Conservation (phyloP, 2,329 filamentous ascomycete genomes). For the Trichothecium sympodiale region DNA sequence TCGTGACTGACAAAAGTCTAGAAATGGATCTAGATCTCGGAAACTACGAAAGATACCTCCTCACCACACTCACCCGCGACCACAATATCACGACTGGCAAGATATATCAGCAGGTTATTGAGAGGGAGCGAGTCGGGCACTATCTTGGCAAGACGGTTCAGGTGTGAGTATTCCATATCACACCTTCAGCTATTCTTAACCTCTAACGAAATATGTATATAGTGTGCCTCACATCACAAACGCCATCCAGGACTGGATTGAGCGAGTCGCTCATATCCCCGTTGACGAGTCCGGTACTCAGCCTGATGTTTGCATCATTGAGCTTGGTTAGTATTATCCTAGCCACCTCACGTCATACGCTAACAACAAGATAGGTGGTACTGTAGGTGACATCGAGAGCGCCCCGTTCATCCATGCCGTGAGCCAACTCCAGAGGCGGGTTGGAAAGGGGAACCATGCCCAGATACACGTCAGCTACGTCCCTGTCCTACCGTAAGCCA, state of each 20-base stretch:
- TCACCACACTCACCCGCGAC: conserved; percentile 69
- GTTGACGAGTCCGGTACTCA: conserved; percentile 74
- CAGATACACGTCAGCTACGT: conserved; percentile 86
- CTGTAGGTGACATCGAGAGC: conserved; percentile 68
- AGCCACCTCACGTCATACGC: background rate
- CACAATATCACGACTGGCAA: conserved; percentile 98
- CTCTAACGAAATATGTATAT: background rate
- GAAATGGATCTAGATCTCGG: conserved; percentile 43
- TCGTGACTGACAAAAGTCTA: conserved; percentile 1
- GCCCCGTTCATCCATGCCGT: conserved; percentile 83
- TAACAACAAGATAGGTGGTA: conserved; percentile 37
- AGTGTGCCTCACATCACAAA: conserved; percentile 80
- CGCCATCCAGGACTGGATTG: conserved; percentile 86
- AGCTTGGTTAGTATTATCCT: conserved; percentile 19
- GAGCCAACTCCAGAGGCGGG: conserved; percentile 55
- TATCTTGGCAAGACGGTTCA: conserved; percentile 87
- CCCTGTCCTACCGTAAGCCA: conserved; percentile 39
- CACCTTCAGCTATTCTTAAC: no score
- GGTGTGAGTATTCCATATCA: conserved; percentile 30
- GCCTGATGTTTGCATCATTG: conserved; percentile 81
- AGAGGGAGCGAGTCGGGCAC: conserved; percentile 54
- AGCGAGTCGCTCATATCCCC: conserved; percentile 71
- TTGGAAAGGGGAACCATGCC: conserved; percentile 69
- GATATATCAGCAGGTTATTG: conserved; percentile 82
- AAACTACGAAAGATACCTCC: conserved; percentile 50